A percentile compares a stretch with the other conserved stretches of the same genome.
phyloP scores from a whole-genome alignment of 768 basidiomycete genomes.

The Rhodotorula diobovata region DNA sequence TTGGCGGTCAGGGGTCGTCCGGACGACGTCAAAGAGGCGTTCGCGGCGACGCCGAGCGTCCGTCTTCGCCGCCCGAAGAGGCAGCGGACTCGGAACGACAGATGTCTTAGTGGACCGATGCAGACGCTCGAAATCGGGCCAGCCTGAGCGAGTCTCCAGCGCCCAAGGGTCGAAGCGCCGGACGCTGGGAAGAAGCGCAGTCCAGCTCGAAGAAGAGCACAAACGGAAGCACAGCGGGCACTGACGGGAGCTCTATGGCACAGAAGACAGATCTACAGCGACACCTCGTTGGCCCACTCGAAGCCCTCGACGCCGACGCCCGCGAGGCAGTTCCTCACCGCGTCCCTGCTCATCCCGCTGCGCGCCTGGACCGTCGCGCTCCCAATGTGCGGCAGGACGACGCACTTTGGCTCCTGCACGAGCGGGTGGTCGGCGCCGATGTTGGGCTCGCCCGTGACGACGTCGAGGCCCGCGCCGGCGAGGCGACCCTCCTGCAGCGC shows the following conservation, averaged over 20 bases:
- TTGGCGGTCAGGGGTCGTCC: too few relatives aligned
- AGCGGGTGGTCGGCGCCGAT: conserved; percentile 70
- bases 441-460: conserved; percentile 55
- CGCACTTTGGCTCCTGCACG: conserved; percentile 66
- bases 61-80: too few relatives aligned
- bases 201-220: too few relatives aligned
- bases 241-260: neutral
- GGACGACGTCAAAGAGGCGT: too few relatives aligned
- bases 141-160: too few relatives aligned
- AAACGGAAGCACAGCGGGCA: too few relatives aligned
- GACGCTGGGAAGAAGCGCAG: too few relatives aligned
- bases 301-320: conserved; percentile 20
- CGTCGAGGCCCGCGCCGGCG: conserved; percentile 88
- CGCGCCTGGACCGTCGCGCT: conserved; percentile 78
- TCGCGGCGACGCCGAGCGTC: too few relatives aligned
- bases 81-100: too few relatives aligned
- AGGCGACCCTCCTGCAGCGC: conserved; percentile 75
- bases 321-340: conserved; percentile 20
- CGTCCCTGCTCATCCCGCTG: conserved; percentile 25
- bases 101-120: too few relatives aligned
- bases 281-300: conserved; percentile 36
- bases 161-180: too few relatives aligned
- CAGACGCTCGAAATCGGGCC: too few relatives aligned
- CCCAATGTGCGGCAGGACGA: conserved; percentile 76
- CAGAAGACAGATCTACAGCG: neutral